Evolutionary conservation across 768 basidiomycete species (phyloP), one percentile per base, ranked within the genome.

Genomic region (Kwoniella shandongensis): DNA sequence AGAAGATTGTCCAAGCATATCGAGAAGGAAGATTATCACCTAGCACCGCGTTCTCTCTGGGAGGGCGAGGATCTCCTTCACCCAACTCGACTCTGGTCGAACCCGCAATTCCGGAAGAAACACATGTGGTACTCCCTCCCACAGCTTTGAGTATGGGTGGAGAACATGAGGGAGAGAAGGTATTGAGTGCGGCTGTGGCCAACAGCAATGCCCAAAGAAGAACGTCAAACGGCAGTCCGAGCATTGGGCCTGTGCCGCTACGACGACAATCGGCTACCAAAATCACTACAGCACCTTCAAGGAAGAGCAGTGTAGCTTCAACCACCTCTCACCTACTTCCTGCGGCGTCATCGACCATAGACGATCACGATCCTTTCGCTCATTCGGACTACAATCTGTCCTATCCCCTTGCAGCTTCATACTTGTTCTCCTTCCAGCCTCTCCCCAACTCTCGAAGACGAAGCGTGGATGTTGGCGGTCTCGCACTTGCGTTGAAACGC

Each of bases 391-490:
- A 48, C 40, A 39, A 45, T 15, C n/a, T 56, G 4, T 40, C 63
- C 10, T 50, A 29, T 23, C 40, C 63, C 8, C 44, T 39, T 18
- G 35, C 46, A 38, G 55, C n/a, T n/a, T 66, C 17, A 12, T 27
- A 30, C 22, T 29, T 55, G 12, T 54, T 49, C 38, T 13, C 51
- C 1, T 59, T 23, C n/a, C 30, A 58, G 17, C 61, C 66, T 25
- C 46, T 44, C 10, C 48, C 51, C 17, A 52, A 40, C 20, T 54
- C 69, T 8, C 53, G 77, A 17, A 57, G 91, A 51, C 80, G 88
- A 44, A 91, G 88, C 72, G 90, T 92, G 54, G 92, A 97, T 76
- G 82, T 89, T 40, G 92, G 92, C 12, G 92, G 91, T 29, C 82
- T 97, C 57, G 84, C 86, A 55, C 85, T 91, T 46, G 90, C 91